Evolutionary conservation across 352 stramenopile genomes (phyloP), one percentile per base, ranked within the genome.

Genomic region (Pythium scleroteichum): DNA sequence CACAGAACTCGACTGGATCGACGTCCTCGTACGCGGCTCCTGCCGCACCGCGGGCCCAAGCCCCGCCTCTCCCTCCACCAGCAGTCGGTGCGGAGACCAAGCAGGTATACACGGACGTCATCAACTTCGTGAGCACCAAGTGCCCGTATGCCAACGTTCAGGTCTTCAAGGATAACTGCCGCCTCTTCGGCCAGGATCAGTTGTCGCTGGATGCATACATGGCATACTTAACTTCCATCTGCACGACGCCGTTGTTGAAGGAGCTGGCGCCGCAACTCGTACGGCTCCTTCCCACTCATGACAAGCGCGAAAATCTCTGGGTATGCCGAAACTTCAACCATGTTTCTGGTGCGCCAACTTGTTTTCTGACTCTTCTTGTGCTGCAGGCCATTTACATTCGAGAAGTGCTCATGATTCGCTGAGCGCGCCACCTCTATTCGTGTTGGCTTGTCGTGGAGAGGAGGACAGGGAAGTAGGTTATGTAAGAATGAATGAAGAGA

Each of bases 161-260:
- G 54, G 68, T 81, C 32, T 95, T 95, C 62, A 95, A 95, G 67
- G 86, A 95, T 68, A 95, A 95, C 69, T 95, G 86, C 64, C 84
- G 86, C 26, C 79, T 90, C 22, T 95, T 95, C 45, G 86, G 86
- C 2, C 86, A 95, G 39, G 86, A 95, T 32, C 64, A 78, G n/a
- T 89, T 95, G 82, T 88, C 86, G 29, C 62, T 95, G 41, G 86
- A 93, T 33, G 83, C 80, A 16, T 95, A 76, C 68, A 92, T 91
- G 42, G 85, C 75, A 38, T 95, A 95, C 42, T 53, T 94, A 46
- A 82, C 78, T 26, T 95, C 86, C 22, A 89, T 95, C 53, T 93
- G 84, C 68, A 89, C 86, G 44, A 73, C 77, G 41, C 19, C 66
- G 27, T 66, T 90, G 44, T 70, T 94, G 40, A 85, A 91, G 55